Evolutionary conservation across 2,329 filamentous ascomycete species (phyloP), one percentile per base, ranked within the genome.

Genomic region (Cryphonectria japonica): DNA sequence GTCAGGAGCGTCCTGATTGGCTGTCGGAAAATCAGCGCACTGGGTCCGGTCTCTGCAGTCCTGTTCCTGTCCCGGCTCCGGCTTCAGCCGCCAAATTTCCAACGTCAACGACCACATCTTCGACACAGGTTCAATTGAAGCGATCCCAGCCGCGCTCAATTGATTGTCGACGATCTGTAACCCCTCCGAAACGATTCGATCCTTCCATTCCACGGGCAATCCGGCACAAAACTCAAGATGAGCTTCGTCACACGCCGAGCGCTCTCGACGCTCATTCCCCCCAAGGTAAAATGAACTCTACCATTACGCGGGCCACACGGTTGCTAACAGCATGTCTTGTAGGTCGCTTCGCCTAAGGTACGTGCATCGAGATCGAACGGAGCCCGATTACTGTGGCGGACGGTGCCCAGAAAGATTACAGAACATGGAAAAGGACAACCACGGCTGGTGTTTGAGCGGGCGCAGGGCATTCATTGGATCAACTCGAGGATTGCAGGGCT

Each of bases 221-320:
- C 70, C 72, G 68, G 68, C 72, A 77, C 75, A 74, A 76, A 79
- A 79, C 80, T 82, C 88, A 93, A 86, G 85, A 98, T 97, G 95
- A 97, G 94, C 89, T 96, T 91, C 90, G 88, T 97, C 81, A 89
- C 91, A 81, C 93, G 93, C 85, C 91, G 95, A 86, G 93, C 90
- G 88, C 92, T 98, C 82, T 98, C 96, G 82, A 97, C 97, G 88
- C 92, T 99, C 84, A 98, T 99, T 80, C 97, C 97, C 78, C 96
- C 97, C 81, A 99, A 99, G 94, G 95, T 97, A 87, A 78, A 87
- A 16, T 46, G 26, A 41, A 32, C 19, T 59, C 34, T 16, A n/a
- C 57, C 54, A 52, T 34, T 43, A 62, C 57, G 16, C 34, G 43
- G 52, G 50, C 37, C 41, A 39, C n/a, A 57, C 26, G 29, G 78